A percentile compares a stretch with the other conserved stretches of the same genome.
These are phyloP conservation scores for Coemansia nantahalensis DNA, from an alignment of 192 early-diverging fungal genomes.

Conservation along the genomic window DNA sequence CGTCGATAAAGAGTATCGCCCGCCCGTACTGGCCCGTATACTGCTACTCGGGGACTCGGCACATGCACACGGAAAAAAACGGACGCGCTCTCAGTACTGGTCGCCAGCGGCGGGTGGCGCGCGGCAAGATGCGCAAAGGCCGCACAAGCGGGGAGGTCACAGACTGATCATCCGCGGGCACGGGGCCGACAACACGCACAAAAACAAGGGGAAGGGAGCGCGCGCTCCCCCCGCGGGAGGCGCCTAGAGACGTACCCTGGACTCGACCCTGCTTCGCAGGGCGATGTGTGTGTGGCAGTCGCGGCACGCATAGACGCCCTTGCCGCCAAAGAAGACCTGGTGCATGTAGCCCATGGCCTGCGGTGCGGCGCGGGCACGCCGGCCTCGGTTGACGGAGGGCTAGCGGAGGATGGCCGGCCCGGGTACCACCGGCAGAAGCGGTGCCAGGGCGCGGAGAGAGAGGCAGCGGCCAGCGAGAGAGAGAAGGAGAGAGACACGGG, in stretches of 20 bases:
- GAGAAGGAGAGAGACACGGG: no score
- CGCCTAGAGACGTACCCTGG: conserved; percentile 24
- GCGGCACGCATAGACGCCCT: conserved; percentile 41
- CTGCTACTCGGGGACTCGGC: conserved; percentile 15
- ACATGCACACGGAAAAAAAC: conserved; percentile 3
- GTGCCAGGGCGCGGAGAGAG: no score
- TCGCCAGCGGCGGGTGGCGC: no score
- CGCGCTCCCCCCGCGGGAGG: background rate
- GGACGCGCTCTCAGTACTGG: background rate
- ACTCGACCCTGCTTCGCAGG: conserved; percentile 28
- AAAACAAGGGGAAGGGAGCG: no score
- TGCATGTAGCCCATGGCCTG: conserved; percentile 48
- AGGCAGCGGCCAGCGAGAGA: no score
- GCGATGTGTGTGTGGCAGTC: conserved; percentile 48
- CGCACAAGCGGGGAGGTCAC: conserved; percentile 9
- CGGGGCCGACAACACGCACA: background rate
- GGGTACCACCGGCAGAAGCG: no score
- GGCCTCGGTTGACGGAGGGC: no score
- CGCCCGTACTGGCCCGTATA: conserved; percentile 49
- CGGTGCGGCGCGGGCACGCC: no score
- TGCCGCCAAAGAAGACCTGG: conserved; percentile 37
- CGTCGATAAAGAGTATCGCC: conserved; percentile 29
- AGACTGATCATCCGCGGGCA: conserved; percentile 20
- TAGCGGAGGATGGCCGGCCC: no score
- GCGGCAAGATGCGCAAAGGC: no score